Base-by-base conservation (phyloP, 1,284 basidiomycete species). In the Cutaneotrichosporon cavernicola region DNA sequence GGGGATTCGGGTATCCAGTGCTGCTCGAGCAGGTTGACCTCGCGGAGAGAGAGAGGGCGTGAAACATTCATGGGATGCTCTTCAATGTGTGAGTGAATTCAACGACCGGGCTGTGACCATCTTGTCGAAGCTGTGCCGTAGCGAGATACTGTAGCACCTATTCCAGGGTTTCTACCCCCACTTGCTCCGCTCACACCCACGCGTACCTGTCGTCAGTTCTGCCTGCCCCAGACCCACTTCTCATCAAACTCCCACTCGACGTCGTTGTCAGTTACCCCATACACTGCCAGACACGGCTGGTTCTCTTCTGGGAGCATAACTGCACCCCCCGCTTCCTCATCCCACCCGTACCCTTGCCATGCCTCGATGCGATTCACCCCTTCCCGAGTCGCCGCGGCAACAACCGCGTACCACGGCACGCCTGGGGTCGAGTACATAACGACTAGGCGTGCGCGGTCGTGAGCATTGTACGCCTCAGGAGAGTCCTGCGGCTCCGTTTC, bases 231-330 rank as follows among this genome's bases (percentile, higher is more conserved):
- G 22, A 58, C 64, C 36, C 34, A 67, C 66, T 60, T 58, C 46
- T 67, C 63, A 8, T 43, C 30, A 21, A 43, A 63, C 61, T 60
- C 58, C 66, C 66, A 67, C 36, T 67, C 66, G 18, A 65, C 43
- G 21, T 62, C 31, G 34, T 49, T 56, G 30, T 63, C 60, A 2
- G 46, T 46, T 11, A 60, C 16, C 9, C 60, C 63, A 47, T 67
- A 67, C 52, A 31, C 22, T 16, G 66, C 66, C 18, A 67, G 38
- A 18, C 56, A 55, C 8, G 63, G 22, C 40, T 62, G 34, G 43
- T 38, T 52, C 40, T 67, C 60, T 26, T 67, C 59, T 22, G 13
- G 38, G 40, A 55, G 30, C 14, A 58, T 18, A 7, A 53, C 40
- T 0, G 56, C 14, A 2, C 47, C 58, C 7, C 61, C 57, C 0